A percentile compares a stretch with the other conserved stretches of the same genome.
Conservation (phyloP, 306 rosid genomes). For the Lathyrus sativus region DNA sequence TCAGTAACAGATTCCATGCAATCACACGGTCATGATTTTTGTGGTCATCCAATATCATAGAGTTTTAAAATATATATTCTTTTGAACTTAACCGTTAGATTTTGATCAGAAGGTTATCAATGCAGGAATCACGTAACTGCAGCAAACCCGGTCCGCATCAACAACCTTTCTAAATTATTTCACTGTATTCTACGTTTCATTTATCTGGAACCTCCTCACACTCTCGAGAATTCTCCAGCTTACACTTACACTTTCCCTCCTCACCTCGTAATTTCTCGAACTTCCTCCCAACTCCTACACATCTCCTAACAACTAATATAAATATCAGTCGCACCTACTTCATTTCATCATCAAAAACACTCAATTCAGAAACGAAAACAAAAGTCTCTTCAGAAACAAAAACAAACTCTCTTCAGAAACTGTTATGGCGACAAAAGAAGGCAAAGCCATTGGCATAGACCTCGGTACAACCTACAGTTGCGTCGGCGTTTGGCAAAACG, state of each 20-base stretch:
- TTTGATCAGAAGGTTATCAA: too few species aligned
- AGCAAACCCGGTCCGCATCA: too few species aligned
- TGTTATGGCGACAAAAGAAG: constrained; percentile 68
- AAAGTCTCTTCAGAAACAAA: too few species aligned
- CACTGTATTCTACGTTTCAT: too few species aligned
- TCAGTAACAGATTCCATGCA: too few species aligned
- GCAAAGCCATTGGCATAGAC: constrained; percentile 88
- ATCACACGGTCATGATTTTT: too few species aligned
- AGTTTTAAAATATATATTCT: too few species aligned
- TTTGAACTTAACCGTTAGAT: too few species aligned
- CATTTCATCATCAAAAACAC: background rate
- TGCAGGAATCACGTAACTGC: too few species aligned
- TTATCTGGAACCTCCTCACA: constrained; percentile 35
- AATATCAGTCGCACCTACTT: background rate
- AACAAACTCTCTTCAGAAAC: background rate
- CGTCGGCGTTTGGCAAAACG: constrained; percentile 79
- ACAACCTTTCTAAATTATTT: too few species aligned
- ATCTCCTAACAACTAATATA: constrained; percentile 10
- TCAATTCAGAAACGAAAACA: background rate
- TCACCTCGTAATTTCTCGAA: constrained; percentile 25
- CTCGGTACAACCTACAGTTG: constrained; percentile 92
- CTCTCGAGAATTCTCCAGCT: constrained; percentile 50
- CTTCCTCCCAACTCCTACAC: background rate
- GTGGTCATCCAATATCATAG: too few species aligned
- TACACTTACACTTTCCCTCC: background rate